These are phyloP conservation scores for Castanea crenata DNA, from an alignment of 306 rosid species.

Conservation along the genomic window DNA sequence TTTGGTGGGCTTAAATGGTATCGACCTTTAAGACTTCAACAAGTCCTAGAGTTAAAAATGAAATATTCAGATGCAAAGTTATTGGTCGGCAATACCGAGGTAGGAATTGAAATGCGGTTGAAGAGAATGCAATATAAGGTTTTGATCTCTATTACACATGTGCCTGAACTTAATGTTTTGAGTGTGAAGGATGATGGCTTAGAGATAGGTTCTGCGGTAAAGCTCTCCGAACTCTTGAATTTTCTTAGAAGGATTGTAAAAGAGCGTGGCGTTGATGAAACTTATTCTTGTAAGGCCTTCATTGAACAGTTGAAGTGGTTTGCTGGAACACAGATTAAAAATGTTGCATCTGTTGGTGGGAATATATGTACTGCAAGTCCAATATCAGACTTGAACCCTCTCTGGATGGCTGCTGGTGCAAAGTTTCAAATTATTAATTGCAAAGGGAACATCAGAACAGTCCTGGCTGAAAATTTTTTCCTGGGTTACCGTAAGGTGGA, in stretches of 20 bases:
- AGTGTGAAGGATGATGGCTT: conserved; percentile 64
- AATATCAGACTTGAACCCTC: conserved; percentile 94
- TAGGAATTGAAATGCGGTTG: conserved; percentile 92
- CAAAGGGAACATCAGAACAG: conserved; percentile 64
- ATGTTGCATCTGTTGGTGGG: conserved; percentile 91
- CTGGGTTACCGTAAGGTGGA: conserved; percentile 87
- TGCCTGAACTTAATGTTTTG: conserved; percentile 69
- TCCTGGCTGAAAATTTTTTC: conserved; percentile 73
- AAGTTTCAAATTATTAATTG: conserved; percentile 64
- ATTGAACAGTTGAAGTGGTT: conserved; percentile 95
- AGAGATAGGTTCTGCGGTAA: conserved; percentile 87
- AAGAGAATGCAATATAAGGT: conserved; percentile 67
- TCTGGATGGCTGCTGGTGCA: conserved; percentile 92
- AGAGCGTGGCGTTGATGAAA: conserved; percentile 70
- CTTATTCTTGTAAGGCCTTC: conserved; percentile 71
- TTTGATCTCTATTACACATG: conserved; percentile 67
- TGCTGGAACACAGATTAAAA: conserved; percentile 91
- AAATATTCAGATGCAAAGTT: conserved; percentile 76
- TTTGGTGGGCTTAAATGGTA: conserved; percentile 80
- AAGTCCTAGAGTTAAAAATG: conserved; percentile 67
- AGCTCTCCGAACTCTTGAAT: conserved; percentile 70
- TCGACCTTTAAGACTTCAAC: conserved; percentile 70
- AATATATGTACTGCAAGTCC: conserved; percentile 98
- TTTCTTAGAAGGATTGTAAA: conserved; percentile 50
- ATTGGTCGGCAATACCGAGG: conserved; percentile 88